Conservation (phyloP, 2,329 filamentous ascomycete genomes). For the Colletotrichum sp. region DNA sequence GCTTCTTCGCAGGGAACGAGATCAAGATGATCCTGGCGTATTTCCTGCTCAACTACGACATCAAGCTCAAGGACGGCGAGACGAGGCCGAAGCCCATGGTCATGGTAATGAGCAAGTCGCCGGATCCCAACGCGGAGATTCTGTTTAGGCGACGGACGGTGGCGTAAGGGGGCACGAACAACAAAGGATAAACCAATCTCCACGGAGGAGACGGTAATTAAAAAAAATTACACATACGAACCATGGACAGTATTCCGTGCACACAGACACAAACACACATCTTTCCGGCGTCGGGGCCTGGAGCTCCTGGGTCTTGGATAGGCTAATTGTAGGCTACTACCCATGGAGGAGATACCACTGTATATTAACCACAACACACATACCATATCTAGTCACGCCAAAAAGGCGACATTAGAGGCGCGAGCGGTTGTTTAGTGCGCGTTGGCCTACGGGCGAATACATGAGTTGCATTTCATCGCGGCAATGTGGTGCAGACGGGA, state of each 20-base stretch:
- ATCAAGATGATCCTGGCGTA: slow-evolving; percentile 49
- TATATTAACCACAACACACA: slow-evolving; percentile 1
- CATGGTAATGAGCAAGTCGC: slow-evolving; percentile 45
- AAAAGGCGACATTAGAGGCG: neutral
- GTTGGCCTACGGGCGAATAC: neutral
- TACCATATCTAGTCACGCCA: neutral
- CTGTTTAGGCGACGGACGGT: slow-evolving; percentile 41
- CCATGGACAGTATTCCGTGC: neutral
- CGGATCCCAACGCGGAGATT: slow-evolving; percentile 42
- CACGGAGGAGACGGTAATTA: neutral
- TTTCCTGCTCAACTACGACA: slow-evolving; percentile 47
- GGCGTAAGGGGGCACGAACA: neutral
- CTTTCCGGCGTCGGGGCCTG: slow-evolving; percentile 3
- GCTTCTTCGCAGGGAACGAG: slow-evolving; percentile 52
- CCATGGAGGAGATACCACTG: slow-evolving; percentile 15
- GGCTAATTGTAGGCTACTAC: neutral
- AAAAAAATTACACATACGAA: neutral
- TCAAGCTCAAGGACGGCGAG: slow-evolving; percentile 42
- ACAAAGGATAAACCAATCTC: neutral
- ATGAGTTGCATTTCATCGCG: neutral
- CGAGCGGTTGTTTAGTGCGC: neutral
- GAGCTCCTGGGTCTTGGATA: slow-evolving; percentile 3
- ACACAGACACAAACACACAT: neutral
- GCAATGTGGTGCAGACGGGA: neutral
- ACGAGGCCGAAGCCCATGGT: slow-evolving; percentile 41